A percentile compares a stretch with the other conserved stretches of the same genome.
Conservation (phyloP, 2,329 filamentous ascomycete genomes). For the Sphaerulina vaccinii region DNA sequence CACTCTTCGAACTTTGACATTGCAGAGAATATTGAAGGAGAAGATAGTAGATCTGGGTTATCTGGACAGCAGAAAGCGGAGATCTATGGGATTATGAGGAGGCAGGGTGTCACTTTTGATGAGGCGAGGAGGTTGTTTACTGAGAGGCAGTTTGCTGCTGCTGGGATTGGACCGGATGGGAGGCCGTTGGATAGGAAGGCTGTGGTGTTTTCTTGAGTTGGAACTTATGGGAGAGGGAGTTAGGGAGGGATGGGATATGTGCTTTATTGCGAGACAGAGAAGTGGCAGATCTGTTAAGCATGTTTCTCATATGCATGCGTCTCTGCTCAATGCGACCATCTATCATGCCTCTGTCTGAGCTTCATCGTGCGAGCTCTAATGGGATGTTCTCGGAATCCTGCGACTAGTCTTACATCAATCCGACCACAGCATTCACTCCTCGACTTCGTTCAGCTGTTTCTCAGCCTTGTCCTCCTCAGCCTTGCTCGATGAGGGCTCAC, state of each 20-base stretch:
- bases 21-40: constrained; percentile 71
- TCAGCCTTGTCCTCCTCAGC: too few relatives aligned
- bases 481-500: too few relatives aligned
- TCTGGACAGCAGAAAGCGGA: constrained; percentile 78
- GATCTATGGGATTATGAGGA: constrained; percentile 88
- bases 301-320: too few relatives aligned
- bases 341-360: too few relatives aligned
- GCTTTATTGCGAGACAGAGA: background rate
- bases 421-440: too few relatives aligned
- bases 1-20: constrained; percentile 83
- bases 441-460: too few relatives aligned
- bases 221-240: background rate
- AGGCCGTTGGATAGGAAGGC: constrained; percentile 90
- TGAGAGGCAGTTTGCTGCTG: constrained; percentile 79
- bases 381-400: too few relatives aligned
- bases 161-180: constrained; percentile 86
- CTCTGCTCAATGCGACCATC: too few relatives aligned
- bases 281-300: too few relatives aligned
- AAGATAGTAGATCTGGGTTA: constrained; percentile 76
- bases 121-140: constrained; percentile 85
- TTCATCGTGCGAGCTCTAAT: too few relatives aligned
- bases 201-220: constrained; percentile 74
- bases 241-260: background rate
- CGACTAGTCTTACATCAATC: too few relatives aligned
- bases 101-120: constrained; percentile 77